These are phyloP conservation scores for Pseudozyma pruni DNA, from an alignment of 1,284 basidiomycete genomes.

Conservation along the genomic window DNA sequence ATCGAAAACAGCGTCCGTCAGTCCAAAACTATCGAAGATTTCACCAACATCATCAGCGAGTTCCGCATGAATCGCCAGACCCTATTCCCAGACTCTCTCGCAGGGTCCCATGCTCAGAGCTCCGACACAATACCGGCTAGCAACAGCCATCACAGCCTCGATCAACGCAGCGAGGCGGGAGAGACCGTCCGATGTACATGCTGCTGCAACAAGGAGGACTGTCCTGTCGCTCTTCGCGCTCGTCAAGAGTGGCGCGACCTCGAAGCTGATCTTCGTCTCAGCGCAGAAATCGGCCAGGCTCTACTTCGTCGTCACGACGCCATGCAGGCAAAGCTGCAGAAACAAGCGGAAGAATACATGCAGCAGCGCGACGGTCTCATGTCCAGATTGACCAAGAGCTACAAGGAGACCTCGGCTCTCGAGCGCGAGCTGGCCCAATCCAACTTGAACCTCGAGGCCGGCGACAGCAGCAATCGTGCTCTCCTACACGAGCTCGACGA, in stretches of 20 bases:
- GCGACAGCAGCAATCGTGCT: conserved; percentile 80
- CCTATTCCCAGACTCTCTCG: conserved; percentile 38
- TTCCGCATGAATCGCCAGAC: conserved; percentile 55
- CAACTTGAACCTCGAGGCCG: conserved; percentile 81
- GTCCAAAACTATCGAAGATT: conserved; percentile 61
- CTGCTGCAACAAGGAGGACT: conserved; percentile 60
- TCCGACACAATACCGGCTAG: conserved; percentile 12
- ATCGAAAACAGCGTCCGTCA: conserved; percentile 57
- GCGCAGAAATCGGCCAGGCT: conserved; percentile 88
- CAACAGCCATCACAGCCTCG: conserved; percentile 33
- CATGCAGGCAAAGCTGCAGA: conserved; percentile 74
- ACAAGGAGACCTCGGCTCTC: conserved; percentile 53
- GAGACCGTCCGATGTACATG: conserved; percentile 44
- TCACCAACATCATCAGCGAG: conserved; percentile 61
- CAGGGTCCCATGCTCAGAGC: conserved; percentile 7
- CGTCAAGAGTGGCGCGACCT: conserved; percentile 62
- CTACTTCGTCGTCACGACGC: conserved; percentile 86
- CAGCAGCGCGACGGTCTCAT: conserved; percentile 60
- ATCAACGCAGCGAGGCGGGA: conserved; percentile 29
- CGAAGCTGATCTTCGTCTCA: conserved; percentile 64
- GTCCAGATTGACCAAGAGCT: conserved; percentile 50
- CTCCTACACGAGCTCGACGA: conserved; percentile 81
- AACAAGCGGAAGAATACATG: conserved; percentile 65
- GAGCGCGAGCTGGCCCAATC: conserved; percentile 81
- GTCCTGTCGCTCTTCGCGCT: conserved; percentile 55